Conservation (phyloP, 2,329 filamentous ascomycete species). For the Colletotrichum aenigma region DNA sequence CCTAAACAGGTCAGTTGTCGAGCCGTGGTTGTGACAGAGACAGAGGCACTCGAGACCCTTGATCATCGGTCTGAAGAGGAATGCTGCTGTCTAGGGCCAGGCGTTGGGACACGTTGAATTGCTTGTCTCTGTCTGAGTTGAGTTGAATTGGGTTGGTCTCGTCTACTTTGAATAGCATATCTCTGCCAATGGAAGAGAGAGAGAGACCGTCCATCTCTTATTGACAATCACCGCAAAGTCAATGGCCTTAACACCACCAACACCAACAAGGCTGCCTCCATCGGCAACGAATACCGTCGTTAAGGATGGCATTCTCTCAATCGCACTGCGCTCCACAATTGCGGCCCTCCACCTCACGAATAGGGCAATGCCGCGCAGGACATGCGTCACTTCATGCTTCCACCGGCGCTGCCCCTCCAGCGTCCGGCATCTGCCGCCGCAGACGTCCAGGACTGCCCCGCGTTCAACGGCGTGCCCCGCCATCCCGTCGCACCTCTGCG, state of each 20-base stretch:
- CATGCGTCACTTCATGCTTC: neutral
- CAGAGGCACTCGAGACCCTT: neutral
- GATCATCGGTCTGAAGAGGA: neutral
- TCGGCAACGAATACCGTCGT: neutral
- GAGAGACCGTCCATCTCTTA: too few relatives aligned
- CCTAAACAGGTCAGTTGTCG: neutral
- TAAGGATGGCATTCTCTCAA: neutral
- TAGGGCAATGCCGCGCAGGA: constrained; percentile 5
- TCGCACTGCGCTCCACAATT: neutral
- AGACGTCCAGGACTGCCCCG: constrained; percentile 13
- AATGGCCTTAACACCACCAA: neutral
- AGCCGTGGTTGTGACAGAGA: neutral
- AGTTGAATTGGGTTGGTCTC: neutral
- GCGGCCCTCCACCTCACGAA: neutral
- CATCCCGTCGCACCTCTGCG: constrained; percentile 10
- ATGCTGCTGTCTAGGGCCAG: neutral
- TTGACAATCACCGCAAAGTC: too few relatives aligned
- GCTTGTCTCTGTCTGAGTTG: neutral
- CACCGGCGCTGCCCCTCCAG: constrained; percentile 4
- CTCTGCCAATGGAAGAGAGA: neutral
- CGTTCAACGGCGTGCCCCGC: constrained; percentile 24
- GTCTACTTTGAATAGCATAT: neutral
- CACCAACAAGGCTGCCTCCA: neutral
- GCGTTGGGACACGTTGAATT: neutral
- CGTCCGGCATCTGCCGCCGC: constrained; percentile 14